These are phyloP conservation scores for Cryptococcus sp. DNA, from an alignment of 1,284 basidiomycete species.

Conservation along the genomic window DNA sequence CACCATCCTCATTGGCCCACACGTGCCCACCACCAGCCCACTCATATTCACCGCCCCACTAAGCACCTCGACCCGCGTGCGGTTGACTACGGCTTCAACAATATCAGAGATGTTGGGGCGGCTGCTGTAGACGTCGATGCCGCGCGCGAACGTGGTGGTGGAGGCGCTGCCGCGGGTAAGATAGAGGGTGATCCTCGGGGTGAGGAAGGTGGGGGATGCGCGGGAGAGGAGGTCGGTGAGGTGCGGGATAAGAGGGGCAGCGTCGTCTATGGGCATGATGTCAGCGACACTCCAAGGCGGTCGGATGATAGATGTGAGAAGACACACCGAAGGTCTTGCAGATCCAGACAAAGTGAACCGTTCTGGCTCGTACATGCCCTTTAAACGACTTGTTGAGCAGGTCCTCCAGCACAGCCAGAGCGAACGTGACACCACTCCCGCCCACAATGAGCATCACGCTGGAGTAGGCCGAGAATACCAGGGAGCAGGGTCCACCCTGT, in stretches of 20 bases:
- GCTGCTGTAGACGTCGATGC: conserved; percentile 1
- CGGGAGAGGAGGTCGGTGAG: conserved; percentile 4
- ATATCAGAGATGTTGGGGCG: conserved; percentile 8
- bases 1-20: conserved; percentile 9
- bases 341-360: conserved; percentile 9
- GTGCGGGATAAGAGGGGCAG: neutral
- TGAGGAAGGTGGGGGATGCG: conserved; percentile 1
- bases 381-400: conserved; percentile 9
- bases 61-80: conserved; percentile 3
- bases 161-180: conserved; percentile 1
- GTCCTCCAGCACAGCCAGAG: conserved; percentile 8
- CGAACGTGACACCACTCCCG: conserved; percentile 10
- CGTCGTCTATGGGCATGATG: conserved; percentile 2
- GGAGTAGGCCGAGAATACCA: conserved; percentile 6
- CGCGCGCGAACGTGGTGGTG: neutral
- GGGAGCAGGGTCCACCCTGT: conserved; percentile 10
- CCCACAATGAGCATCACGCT: conserved; percentile 7
- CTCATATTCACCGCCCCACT: conserved; percentile 2
- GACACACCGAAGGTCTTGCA: conserved; percentile 9
- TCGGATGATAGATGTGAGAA: neutral
- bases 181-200: conserved; percentile 5
- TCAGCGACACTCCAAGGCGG: too few species aligned
- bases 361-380: conserved; percentile 5
- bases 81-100: conserved; percentile 1
- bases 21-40: conserved; percentile 7